Evolutionary conservation across 2,329 filamentous ascomycete genomes (phyloP).

Genomic region (Colletotrichum sp.): DNA sequence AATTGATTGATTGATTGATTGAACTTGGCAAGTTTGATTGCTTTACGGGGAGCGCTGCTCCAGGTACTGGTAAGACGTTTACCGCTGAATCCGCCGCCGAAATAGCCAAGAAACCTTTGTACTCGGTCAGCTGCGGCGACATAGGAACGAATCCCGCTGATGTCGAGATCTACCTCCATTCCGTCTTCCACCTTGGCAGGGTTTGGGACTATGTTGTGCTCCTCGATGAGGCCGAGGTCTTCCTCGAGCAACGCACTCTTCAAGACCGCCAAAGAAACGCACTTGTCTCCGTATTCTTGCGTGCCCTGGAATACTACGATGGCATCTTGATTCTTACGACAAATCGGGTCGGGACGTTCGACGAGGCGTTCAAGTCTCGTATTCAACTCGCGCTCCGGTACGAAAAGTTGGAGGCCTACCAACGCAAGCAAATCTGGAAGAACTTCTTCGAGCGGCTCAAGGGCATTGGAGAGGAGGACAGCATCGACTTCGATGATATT

Average conservation of each 20-base stretch:
- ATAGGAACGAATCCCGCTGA: slow-evolving; percentile 24
- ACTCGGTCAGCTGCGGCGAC: slow-evolving; percentile 29
- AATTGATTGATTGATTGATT: too few relatives aligned
- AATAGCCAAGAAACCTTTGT: slow-evolving; percentile 23
- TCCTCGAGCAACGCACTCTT: slow-evolving; percentile 27
- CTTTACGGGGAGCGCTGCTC: too few relatives aligned
- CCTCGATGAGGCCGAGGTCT: slow-evolving; percentile 32
- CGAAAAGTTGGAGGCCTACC: background rate
- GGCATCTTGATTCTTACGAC: slow-evolving; percentile 46
- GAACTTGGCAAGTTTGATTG: too few relatives aligned
- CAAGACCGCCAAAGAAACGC: slow-evolving; percentile 65
- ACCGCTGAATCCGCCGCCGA: slow-evolving; percentile 32
- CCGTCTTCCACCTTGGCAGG: slow-evolving; percentile 32
- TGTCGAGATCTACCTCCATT: slow-evolving; percentile 28
- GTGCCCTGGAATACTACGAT: slow-evolving; percentile 11
- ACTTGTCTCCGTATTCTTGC: slow-evolving; percentile 33
- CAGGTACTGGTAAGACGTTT: slow-evolving; percentile 40
- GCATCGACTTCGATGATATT: background rate
- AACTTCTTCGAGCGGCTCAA: background rate
- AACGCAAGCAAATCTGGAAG: background rate
- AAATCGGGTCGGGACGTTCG: slow-evolving; percentile 40
- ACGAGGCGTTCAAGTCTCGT: slow-evolving; percentile 44
- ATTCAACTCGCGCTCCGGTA: slow-evolving; percentile 28
- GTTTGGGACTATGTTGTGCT: slow-evolving; percentile 35
- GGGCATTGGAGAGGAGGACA: background rate